phyloP scores from a whole-genome alignment of 1,284 basidiomycete genomes.

The Austroboletus novae-zelandiae region DNA sequence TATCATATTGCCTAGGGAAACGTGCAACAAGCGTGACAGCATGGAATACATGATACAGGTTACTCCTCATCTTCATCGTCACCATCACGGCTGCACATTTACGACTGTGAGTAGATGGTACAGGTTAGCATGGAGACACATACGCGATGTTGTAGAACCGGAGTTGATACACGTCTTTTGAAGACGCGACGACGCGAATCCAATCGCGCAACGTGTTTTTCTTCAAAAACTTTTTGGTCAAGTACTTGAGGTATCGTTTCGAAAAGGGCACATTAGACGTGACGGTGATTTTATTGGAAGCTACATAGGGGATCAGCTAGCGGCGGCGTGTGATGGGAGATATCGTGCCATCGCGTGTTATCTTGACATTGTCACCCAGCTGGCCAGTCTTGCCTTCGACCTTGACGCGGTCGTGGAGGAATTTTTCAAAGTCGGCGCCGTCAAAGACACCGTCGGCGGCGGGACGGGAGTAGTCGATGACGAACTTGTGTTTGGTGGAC shows the following conservation, averaged over 20 bases:
- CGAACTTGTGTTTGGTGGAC: conserved; percentile 84
- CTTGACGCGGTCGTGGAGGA: conserved; percentile 93
- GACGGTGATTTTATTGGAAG: conserved; percentile 77
- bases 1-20: conserved; percentile 6
- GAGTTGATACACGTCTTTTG: conserved; percentile 88
- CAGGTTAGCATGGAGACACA: conserved; percentile 30
- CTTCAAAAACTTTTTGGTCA: conserved; percentile 96
- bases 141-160: conserved; percentile 95
- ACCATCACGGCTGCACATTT: conserved; percentile 36
- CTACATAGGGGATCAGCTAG: conserved; percentile 31
- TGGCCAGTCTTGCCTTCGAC: conserved; percentile 81
- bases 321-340: neutral
- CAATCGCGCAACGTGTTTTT: conserved; percentile 85
- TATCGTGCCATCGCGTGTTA: conserved; percentile 74
- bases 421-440: conserved; percentile 89
- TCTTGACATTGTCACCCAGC: conserved; percentile 82
- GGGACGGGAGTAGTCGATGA: conserved; percentile 93
- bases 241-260: conserved; percentile 91
- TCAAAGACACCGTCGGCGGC: conserved; percentile 91
- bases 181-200: conserved; percentile 87
- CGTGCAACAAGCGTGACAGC: neutral
- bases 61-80: conserved; percentile 57
- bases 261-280: conserved; percentile 84
- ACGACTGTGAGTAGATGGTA: conserved; percentile 6
- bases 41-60: conserved; percentile 11